Evolutionary conservation across 2,329 filamentous ascomycete genomes (phyloP).

Genomic region (Purpureocillium takamizusanense): DNA sequence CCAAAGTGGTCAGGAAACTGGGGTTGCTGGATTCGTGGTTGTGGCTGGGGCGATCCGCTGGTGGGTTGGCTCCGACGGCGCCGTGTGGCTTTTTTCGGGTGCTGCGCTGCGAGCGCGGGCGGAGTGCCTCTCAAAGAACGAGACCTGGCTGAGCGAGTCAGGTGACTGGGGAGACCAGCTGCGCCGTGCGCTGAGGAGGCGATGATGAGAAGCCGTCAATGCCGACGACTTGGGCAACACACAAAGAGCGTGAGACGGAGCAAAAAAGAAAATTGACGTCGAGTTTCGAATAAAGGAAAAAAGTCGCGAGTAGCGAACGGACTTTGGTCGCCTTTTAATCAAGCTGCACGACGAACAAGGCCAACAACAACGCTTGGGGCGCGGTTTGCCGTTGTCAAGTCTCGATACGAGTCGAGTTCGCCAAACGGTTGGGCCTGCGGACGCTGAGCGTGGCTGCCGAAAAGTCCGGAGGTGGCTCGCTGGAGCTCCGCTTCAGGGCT

Average conservation of each 20-base stretch:
- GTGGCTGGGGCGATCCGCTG: slow-evolving; percentile 7
- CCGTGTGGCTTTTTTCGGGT: not conserved
- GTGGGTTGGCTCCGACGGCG: slow-evolving; percentile 1
- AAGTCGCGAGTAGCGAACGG: too few relatives aligned
- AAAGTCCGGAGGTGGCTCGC: not conserved
- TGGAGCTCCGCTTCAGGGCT: slow-evolving; percentile 1
- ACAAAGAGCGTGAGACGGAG: too few relatives aligned
- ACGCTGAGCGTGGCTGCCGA: not conserved
- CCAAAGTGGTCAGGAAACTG: not conserved
- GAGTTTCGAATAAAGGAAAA: too few relatives aligned
- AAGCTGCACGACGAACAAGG: too few relatives aligned
- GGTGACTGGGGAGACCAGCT: not conserved
- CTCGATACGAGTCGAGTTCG: too few relatives aligned
- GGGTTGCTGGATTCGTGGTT: slow-evolving; percentile 1
- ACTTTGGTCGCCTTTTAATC: not conserved
- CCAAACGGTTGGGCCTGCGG: too few relatives aligned
- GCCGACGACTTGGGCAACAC: too few relatives aligned
- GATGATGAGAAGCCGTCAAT: too few relatives aligned
- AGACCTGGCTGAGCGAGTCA: not conserved
- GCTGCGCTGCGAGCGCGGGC: not conserved
- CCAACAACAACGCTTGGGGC: too few relatives aligned
- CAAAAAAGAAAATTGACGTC: too few relatives aligned
- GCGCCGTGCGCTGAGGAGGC: too few relatives aligned
- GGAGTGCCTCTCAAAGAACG: not conserved
- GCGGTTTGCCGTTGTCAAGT: too few relatives aligned